Evolutionary conservation across 148 eudicot genomes (phyloP).

Genomic region (Cornus controversa): DNA sequence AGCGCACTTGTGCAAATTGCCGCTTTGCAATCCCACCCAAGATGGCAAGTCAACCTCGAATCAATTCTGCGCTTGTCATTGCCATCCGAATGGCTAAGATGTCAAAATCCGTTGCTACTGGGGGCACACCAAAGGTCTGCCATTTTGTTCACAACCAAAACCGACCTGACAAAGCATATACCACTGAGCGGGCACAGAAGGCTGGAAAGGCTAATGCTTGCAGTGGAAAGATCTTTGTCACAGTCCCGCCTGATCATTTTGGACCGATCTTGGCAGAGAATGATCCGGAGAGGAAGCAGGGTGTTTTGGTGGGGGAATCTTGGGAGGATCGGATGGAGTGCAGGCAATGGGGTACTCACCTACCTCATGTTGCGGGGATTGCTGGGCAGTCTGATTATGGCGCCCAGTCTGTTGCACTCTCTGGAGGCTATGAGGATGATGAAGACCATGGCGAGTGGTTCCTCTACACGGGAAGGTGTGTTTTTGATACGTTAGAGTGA

Average conservation of each 20-base stretch:
- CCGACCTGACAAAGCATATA: slow-evolving; percentile 79
- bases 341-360: slow-evolving; percentile 97
- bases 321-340: slow-evolving; percentile 90
- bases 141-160: slow-evolving; percentile 65
- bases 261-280: slow-evolving; percentile 81
- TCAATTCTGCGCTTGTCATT: slow-evolving; percentile 71
- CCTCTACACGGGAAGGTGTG: slow-evolving; percentile 89
- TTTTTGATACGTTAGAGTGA: background rate
- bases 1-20: slow-evolving; percentile 79
- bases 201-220: slow-evolving; percentile 86
- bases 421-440: slow-evolving; percentile 92
- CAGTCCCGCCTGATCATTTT: slow-evolving; percentile 68
- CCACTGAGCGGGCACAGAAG: slow-evolving; percentile 78
- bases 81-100: slow-evolving; percentile 80
- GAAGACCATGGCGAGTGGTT: slow-evolving; percentile 99
- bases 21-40: slow-evolving; percentile 55
- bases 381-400: slow-evolving; percentile 75
- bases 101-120: slow-evolving; percentile 25
- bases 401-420: slow-evolving; percentile 94
- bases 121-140: slow-evolving; percentile 44
- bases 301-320: slow-evolving; percentile 76
- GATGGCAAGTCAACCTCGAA: slow-evolving; percentile 73
- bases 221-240: slow-evolving; percentile 94
- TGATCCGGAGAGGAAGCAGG: slow-evolving; percentile 69
- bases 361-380: slow-evolving; percentile 92